phyloP scores from a whole-genome alignment of 345 rosid species.

The Streptanthus diversifolius region DNA sequence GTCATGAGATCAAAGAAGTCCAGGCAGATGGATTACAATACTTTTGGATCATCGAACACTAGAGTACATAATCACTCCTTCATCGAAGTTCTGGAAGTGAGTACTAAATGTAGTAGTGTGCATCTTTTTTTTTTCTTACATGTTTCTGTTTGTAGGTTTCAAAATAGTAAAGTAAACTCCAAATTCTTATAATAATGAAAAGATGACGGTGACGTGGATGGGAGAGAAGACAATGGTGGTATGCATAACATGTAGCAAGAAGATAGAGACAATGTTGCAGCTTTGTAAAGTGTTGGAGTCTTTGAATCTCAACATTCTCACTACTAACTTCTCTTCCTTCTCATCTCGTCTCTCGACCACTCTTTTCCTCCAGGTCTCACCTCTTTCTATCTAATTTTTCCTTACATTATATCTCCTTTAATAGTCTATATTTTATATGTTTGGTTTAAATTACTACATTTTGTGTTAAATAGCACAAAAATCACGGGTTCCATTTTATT shows the following conservation, averaged over 20 bases:
- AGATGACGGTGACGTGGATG: slow-evolving; percentile 74
- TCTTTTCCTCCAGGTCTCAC: slow-evolving; percentile 61
- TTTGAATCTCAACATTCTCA: slow-evolving; percentile 68
- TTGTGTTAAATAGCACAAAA: neutral
- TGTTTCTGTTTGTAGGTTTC: neutral
- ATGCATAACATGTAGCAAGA: slow-evolving; percentile 76
- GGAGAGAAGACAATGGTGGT: slow-evolving; percentile 67
- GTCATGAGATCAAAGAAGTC: slow-evolving; percentile 60
- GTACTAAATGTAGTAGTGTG: neutral
- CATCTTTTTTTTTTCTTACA: neutral
- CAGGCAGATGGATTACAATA: slow-evolving; percentile 40
- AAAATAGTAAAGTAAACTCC: neutral
- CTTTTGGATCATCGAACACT: slow-evolving; percentile 31
- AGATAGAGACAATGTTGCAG: slow-evolving; percentile 77
- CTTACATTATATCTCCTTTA: neutral
- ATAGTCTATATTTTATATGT: neutral
- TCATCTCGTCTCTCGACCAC: slow-evolving; percentile 72
- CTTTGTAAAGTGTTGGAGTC: slow-evolving; percentile 82
- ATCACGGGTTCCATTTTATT: too few species aligned
- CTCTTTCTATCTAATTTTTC: neutral
- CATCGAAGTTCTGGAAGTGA: slow-evolving; percentile 59
- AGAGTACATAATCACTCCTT: slow-evolving; percentile 37
- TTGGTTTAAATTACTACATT: neutral
- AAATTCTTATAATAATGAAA: neutral
- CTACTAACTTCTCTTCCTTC: slow-evolving; percentile 66